Percentiles rank a stretch among this genome's conserved stretches.
Evolutionary conservation across 1,284 basidiomycete species (phyloP).

Genomic region (Polyporus tsugae): DNA sequence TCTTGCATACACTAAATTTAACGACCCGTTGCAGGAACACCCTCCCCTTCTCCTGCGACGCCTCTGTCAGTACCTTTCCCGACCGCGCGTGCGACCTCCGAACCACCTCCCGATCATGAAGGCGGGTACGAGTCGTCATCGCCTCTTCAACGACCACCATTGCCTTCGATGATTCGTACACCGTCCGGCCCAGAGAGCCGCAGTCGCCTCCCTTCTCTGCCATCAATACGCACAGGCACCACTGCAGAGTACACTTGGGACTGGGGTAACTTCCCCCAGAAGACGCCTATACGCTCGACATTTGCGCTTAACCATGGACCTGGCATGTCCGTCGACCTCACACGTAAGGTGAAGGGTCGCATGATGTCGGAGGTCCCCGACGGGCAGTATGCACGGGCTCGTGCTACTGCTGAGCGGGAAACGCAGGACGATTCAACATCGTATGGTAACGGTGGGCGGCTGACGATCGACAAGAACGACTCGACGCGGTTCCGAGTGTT

Average conservation of each 20-base stretch:
- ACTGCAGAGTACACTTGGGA: constrained; percentile 84
- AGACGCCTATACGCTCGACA: constrained; percentile 66
- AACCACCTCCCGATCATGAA: constrained; percentile 57
- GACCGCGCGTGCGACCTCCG: constrained; percentile 59
- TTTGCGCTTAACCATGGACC: constrained; percentile 49
- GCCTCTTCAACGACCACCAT: constrained; percentile 22
- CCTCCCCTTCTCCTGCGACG: constrained; percentile 29
- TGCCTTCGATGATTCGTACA: constrained; percentile 26
- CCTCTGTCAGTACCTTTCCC: constrained; percentile 44
- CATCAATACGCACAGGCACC: constrained; percentile 26
- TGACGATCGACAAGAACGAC: constrained; percentile 60
- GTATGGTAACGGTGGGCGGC: constrained; percentile 60
- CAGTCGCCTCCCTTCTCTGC: constrained; percentile 31
- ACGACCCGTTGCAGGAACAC: constrained; percentile 23
- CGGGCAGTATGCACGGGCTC: constrained; percentile 14
- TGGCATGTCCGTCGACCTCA: constrained; percentile 23
- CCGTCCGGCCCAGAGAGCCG: constrained; percentile 29
- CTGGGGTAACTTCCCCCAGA: constrained; percentile 86
- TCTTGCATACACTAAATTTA: not conserved
- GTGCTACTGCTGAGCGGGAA: constrained; percentile 24
- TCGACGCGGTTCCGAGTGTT: constrained; percentile 61
- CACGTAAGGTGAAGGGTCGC: constrained; percentile 37
- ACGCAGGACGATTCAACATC: constrained; percentile 13
- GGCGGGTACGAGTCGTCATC: constrained; percentile 33
- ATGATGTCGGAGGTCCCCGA: constrained; percentile 32